Evolutionary conservation across 2,329 filamentous ascomycete species (phyloP).

Genomic region (Cordyceps cateniannulata): DNA sequence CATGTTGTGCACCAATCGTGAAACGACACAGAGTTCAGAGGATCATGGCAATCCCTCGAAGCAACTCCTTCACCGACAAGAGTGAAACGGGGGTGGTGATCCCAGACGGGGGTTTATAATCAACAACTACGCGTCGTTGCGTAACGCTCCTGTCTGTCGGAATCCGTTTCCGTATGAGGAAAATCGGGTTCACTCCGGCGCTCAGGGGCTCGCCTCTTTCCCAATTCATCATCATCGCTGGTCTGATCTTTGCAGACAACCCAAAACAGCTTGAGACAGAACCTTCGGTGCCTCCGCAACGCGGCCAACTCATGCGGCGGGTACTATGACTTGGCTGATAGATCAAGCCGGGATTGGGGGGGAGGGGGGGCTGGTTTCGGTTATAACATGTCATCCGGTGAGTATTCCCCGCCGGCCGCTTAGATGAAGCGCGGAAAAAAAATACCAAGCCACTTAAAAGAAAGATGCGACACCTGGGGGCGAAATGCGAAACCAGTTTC

Average conservation of each 20-base stretch:
- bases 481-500: conserved; percentile 5
- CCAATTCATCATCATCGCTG: background rate
- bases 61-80: background rate
- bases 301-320: background rate
- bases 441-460: background rate
- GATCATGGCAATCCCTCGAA: background rate
- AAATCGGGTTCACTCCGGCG: background rate
- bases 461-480: background rate
- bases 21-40: background rate
- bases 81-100: background rate
- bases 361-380: background rate
- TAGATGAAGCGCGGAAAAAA: background rate
- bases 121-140: too few species aligned
- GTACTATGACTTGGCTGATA: background rate
- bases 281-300: background rate
- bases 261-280: background rate
- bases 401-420: background rate
- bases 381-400: background rate
- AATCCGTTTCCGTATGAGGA: background rate
- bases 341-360: background rate
- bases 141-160: background rate
- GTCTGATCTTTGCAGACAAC: background rate
- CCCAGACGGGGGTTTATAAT: background rate
- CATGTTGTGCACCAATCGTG: background rate
- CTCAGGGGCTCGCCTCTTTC: background rate